A percentile compares a stretch with the other conserved stretches of the same genome.
These are phyloP conservation scores for Dunaliella salina DNA, from an alignment of 163 green algal genomes.

Conservation along the genomic window DNA sequence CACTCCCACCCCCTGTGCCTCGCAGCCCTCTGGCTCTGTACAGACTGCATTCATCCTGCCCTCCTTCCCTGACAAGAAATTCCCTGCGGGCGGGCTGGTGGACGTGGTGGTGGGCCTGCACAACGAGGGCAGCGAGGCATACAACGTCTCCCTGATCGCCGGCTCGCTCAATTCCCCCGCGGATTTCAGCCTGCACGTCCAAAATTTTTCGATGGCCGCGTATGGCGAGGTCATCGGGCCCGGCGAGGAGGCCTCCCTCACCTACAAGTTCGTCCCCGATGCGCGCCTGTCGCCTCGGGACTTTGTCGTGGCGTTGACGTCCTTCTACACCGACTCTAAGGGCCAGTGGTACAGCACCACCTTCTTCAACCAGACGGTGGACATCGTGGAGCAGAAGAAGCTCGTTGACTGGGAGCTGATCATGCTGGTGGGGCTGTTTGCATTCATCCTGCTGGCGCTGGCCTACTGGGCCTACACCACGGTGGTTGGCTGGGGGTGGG, in stretches of 20 bases:
- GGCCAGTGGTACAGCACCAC: constrained; percentile 40
- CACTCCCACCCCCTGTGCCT: neutral
- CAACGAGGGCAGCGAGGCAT: constrained; percentile 46
- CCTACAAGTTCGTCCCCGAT: constrained; percentile 55
- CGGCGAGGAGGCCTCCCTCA: constrained; percentile 45
- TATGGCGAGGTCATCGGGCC: constrained; percentile 44
- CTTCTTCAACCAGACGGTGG: constrained; percentile 59
- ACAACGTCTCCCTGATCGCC: constrained; percentile 52
- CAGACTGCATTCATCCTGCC: constrained; percentile 45
- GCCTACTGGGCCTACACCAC: constrained; percentile 17
- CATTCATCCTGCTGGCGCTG: constrained; percentile 11
- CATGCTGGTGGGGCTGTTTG: constrained; percentile 45
- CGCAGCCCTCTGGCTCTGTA: constrained; percentile 39
- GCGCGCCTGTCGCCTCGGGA: constrained; percentile 34
- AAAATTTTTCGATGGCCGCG: constrained; percentile 47
- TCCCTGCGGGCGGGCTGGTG: constrained; percentile 46
- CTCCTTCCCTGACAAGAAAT: constrained; percentile 40
- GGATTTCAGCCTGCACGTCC: constrained; percentile 52
- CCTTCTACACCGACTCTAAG: constrained; percentile 46
- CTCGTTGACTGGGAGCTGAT: constrained; percentile 54
- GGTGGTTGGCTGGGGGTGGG: constrained; percentile 11
- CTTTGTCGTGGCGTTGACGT: constrained; percentile 48
- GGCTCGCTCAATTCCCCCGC: constrained; percentile 49
- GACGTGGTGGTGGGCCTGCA: constrained; percentile 44
- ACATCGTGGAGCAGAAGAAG: constrained; percentile 43